phyloP scores from a whole-genome alignment of 352 stramenopile species.

The Phytopythium sindhum region DNA sequence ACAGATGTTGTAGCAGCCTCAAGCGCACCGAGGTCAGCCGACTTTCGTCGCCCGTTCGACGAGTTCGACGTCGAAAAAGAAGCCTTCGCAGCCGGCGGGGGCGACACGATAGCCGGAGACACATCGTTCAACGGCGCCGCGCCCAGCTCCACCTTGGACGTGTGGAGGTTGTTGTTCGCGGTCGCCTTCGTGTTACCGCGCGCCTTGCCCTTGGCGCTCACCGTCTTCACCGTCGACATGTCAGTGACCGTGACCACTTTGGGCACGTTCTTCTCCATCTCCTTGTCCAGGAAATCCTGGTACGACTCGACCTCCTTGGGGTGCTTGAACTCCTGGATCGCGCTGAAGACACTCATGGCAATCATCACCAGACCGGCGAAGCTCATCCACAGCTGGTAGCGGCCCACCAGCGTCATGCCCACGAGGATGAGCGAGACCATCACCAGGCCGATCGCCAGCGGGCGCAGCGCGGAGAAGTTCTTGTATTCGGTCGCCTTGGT shows the following conservation, averaged over 20 bases:
- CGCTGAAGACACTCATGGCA: slow-evolving; percentile 51
- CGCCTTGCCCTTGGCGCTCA: slow-evolving; percentile 8
- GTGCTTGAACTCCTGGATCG: slow-evolving; percentile 58
- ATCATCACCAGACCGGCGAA: slow-evolving; percentile 57
- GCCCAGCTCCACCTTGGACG: slow-evolving; percentile 14
- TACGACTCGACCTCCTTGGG: slow-evolving; percentile 37
- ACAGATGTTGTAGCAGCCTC: slow-evolving; percentile 17
- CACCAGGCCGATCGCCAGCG: slow-evolving; percentile 23
- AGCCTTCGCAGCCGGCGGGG: slow-evolving; percentile 6
- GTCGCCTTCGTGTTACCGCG: slow-evolving; percentile 18
- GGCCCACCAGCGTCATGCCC: slow-evolving; percentile 42
- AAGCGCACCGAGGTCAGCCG: slow-evolving; percentile 27
- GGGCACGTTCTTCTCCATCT: slow-evolving; percentile 37
- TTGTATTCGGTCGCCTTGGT: slow-evolving; percentile 19
- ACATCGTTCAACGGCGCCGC: slow-evolving; percentile 40
- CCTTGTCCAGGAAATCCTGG: slow-evolving; percentile 55
- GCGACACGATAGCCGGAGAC: slow-evolving; percentile 31
- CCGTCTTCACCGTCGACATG: slow-evolving; percentile 31
- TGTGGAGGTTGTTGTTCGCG: not conserved
- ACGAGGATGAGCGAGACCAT: slow-evolving; percentile 41
- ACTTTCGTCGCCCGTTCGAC: slow-evolving; percentile 21
- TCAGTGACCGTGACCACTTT: slow-evolving; percentile 55
- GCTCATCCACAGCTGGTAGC: slow-evolving; percentile 70
- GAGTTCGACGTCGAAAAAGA: not conserved
- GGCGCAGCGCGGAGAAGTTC: slow-evolving; percentile 17